Evolutionary conservation across 2,329 filamentous ascomycete species (phyloP), one percentile per base, ranked within the genome.

Genomic region (Paradendryphiella salina): DNA sequence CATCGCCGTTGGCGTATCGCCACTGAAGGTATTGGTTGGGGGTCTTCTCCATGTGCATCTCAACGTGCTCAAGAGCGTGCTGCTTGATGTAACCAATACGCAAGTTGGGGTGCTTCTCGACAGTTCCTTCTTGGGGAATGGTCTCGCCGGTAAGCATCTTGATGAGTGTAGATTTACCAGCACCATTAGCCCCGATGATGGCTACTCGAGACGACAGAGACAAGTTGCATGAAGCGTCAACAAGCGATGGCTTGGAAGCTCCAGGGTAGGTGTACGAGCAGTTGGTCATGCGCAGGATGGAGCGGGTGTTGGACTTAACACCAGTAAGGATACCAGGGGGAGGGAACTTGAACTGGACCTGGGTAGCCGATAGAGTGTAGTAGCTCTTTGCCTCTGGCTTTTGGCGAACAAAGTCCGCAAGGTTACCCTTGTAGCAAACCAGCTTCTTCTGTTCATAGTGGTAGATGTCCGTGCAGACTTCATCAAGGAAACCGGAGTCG

Each of bases 71-170:
- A 10, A 99, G 82, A 36, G 94, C 94, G 75, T 99, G 94, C 79
- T 99, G 94, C 80, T 97, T 97, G 80, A 99, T 97, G 80, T 99
- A 99, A 46, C 94, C 94, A 66, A 99, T 96, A 81, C 94, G 92
- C 69, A 99, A 78, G 75, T 99, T 99, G 62, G 94, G 94, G 74
- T 99, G 94, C 81, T 97, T 97, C 81, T 97, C 92, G 18, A 99
- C 94, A 72, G 86, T 90, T 57, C 94, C 94, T 15, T 77, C 76
- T 56, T 88, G 88, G 13, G 90, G 94, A 60, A 96, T 87, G 15
- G 86, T 85, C 75, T 97, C 94, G 63, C 93, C 94, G 9, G 94
- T 99, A 51, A 99, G 82, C 53, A 99, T 82, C 80, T 99, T 99
- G 79, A 99, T 96, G 56, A 99, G 85, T 0, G 94, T 99, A 10